Evolutionary conservation across 441 rosid species (phyloP), one percentile per base, ranked within the genome.

Genomic region (Adansonia madagascariensis): DNA sequence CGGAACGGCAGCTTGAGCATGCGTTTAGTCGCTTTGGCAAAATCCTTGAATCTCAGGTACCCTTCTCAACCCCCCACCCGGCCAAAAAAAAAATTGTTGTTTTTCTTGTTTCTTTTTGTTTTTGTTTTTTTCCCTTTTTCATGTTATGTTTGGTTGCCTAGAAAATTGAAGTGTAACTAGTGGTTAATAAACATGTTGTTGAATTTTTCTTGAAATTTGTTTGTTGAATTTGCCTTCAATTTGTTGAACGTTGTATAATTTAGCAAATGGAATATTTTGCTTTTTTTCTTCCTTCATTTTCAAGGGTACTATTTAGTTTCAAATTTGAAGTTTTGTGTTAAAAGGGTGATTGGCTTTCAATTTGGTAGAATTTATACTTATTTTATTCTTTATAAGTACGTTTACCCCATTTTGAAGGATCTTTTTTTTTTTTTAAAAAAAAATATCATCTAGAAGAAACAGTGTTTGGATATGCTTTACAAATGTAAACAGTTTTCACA

Each of bases 1-100:
- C 90, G 27, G 98, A 92, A 76, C 91, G 98, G 18, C 94, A 96
- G 84, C 97, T 96, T 77, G 92, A 96, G 85, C 83, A 83, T 55
- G 89, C 92, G 43, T 96, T 96, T 82, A 81, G 78, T 74, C 98
- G 97, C 57, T 96, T 89, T 80, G 98, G 99, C 11, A 94, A 92
- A 81, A 87, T 96, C 63, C 76, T 89, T 60, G 97, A 92, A 81
- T 85, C 89, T 83, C 97, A 96, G 99, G 99, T 94, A 83, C 22
- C 50, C 27, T 47, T 22, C 22, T 35, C 41, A 6, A 35, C 5
- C 41, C 41, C 41, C 41, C 41, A 6, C 41, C 41, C 41, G 4
- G 4, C 39, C 31, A 27, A 27, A 27, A 31, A 31, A 35, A 35
- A 1, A 35, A 1, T 31, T 35, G 41, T 35, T 35, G 41, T 1